Evolutionary conservation across 768 basidiomycete species (phyloP).

Genomic region (Amanita exitialis): DNA sequence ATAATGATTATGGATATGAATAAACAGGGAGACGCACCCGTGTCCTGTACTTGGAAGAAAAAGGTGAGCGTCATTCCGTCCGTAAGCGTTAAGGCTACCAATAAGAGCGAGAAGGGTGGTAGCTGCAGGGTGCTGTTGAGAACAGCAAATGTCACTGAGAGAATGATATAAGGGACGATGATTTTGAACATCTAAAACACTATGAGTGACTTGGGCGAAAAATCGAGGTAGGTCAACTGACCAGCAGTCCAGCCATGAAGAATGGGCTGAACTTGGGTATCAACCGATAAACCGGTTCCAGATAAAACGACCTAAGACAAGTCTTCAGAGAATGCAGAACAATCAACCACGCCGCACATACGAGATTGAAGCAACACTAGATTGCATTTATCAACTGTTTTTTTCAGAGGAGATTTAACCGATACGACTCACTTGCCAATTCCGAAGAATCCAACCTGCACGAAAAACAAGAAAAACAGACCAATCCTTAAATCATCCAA

Average conservation of each 20-base stretch:
- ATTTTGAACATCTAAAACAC: constrained; percentile 65
- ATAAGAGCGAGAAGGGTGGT: constrained; percentile 73
- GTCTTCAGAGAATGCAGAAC: neutral
- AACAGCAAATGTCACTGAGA: constrained; percentile 58
- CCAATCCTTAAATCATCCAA: constrained; percentile 63
- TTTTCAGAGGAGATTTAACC: neutral
- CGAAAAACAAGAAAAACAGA: constrained; percentile 77
- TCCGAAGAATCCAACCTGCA: constrained; percentile 82
- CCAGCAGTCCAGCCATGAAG: constrained; percentile 66
- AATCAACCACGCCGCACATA: constrained; percentile 22
- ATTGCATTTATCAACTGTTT: constrained; percentile 5
- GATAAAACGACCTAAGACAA: constrained; percentile 59
- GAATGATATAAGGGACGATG: constrained; percentile 67
- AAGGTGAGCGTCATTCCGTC: constrained; percentile 79
- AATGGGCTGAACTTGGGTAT: constrained; percentile 83
- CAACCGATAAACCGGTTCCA: constrained; percentile 80
- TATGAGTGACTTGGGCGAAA: neutral
- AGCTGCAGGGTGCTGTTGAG: constrained; percentile 58
- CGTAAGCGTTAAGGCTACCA: constrained; percentile 65
- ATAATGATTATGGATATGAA: neutral
- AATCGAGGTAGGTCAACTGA: constrained; percentile 18
- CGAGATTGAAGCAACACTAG: constrained; percentile 78
- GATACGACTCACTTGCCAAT: constrained; percentile 59
- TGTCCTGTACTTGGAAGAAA: constrained; percentile 78
- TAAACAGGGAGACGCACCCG: constrained; percentile 29